Base-by-base conservation (phyloP, 2,329 filamentous ascomycete genomes). In the Dactylonectria estremocensis region DNA sequence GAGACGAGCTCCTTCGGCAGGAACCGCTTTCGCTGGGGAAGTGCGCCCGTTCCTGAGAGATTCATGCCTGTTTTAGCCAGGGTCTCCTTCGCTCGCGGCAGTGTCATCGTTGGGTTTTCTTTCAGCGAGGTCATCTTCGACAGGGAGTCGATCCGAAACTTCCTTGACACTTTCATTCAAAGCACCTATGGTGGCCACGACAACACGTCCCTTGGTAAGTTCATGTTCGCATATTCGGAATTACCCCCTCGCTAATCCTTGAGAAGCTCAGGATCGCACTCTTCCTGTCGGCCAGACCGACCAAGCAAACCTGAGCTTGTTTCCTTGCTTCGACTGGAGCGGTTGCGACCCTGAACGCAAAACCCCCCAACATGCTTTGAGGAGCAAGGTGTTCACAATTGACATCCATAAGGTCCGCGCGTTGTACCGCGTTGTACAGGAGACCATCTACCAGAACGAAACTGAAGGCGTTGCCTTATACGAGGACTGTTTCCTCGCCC, bases 81-180 rank as follows among this genome's bases (percentile, higher is more conserved):
- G 35, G 18, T 66, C 48, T 61, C 46, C 4, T 45, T 72, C 18
- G 16, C 28, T 2, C 37, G 49, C 1, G 68, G 68, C 6, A 24
- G 46, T 9, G 5, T 73, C 10, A 46, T 72, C 37, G 40, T 75
- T 24, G 68, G 69, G 3, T 75, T 74, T 54, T 55, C 70, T 4
- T 67, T 75, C 37, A 68, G 67, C 35, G 55, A 70, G 31, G 52
- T 49, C 50, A 57, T 74, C 2, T 75, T 74, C 24, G 73, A 75
- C n/a, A 61, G 46, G 13, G 59, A 67, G 33, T 70, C 63, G 16
- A 70, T 73, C 9, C 55, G 66, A n/a, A 70, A 72, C 48, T 74
- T 74, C 66, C 65, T 75, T 20, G 18, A 46, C 16, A 31, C 60
- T 31, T 75, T 72, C 24, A 35, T 68, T 11, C 50, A 22, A 35